A percentile compares a stretch with the other conserved stretches of the same genome.
phyloP scores from a whole-genome alignment of 2,329 filamentous ascomycete genomes.

The Aplosporella prunicola region DNA sequence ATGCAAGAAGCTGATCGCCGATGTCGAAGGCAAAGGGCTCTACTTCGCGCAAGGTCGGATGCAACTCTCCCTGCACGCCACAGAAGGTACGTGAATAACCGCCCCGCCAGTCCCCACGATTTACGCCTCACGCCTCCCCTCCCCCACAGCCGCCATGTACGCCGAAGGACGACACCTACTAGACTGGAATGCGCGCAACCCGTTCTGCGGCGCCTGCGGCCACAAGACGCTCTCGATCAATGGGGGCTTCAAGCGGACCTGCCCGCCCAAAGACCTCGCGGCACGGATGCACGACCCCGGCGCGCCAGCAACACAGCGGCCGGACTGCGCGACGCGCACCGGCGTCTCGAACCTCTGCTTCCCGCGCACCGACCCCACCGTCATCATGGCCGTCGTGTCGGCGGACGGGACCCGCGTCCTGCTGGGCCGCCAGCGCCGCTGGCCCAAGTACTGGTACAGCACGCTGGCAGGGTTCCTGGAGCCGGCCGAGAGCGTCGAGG shows the following conservation, averaged over 20 bases:
- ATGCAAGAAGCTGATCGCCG: constrained; percentile 51
- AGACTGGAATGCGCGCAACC: constrained; percentile 91
- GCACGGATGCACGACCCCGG: constrained; percentile 31
- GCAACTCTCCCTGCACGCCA: constrained; percentile 49
- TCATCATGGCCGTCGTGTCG: constrained; percentile 89
- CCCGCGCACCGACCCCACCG: constrained; percentile 84
- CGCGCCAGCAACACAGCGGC: constrained; percentile 42
- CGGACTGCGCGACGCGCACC: constrained; percentile 68
- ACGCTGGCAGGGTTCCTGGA: constrained; percentile 57
- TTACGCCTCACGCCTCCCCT: constrained; percentile 10
- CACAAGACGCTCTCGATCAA: constrained; percentile 69
- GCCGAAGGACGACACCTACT: constrained; percentile 79
- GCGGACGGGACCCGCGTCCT: constrained; percentile 67
- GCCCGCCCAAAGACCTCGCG: constrained; percentile 59
- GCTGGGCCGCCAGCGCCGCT: constrained; percentile 76
- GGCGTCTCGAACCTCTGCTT: constrained; percentile 87
- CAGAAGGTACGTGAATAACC: constrained; percentile 45
- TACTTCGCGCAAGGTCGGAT: constrained; percentile 59
- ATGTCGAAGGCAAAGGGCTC: constrained; percentile 51
- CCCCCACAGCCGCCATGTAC: constrained; percentile 65
- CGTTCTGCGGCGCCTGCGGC: constrained; percentile 85
- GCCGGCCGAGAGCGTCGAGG: constrained; percentile 42
- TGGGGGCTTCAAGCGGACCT: constrained; percentile 71
- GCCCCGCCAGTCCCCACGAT: constrained; percentile 7
- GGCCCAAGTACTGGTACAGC: constrained; percentile 77